Conservation (phyloP, 2,329 filamentous ascomycete species). For the Fusarium sp. region DNA sequence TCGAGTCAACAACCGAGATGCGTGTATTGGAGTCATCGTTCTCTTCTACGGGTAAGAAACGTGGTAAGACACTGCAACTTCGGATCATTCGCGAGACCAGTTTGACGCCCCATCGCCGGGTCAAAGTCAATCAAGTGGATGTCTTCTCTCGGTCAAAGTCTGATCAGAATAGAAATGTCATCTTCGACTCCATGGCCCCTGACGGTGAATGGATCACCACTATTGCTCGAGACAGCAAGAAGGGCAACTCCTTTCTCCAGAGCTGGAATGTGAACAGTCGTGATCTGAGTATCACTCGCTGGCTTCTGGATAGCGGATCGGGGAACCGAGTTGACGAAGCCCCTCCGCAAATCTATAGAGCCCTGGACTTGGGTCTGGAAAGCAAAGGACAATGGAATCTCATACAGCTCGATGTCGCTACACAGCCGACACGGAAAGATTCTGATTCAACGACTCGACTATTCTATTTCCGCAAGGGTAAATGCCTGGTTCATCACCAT, state of each 20-base stretch:
- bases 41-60: background rate
- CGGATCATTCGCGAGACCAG: background rate
- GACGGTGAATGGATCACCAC: background rate
- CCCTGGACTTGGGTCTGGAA: background rate
- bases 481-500: background rate
- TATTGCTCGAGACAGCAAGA: background rate
- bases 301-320: background rate
- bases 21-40: background rate
- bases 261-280: background rate
- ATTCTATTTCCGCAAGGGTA: background rate
- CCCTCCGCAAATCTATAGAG: background rate
- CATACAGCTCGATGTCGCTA: background rate
- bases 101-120: too few species aligned
- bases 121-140: background rate
- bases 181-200: background rate
- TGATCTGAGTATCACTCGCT: background rate
- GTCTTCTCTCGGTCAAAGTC: background rate
- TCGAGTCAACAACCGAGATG: background rate
- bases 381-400: background rate
- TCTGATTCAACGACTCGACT: background rate
- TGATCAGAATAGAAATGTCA: background rate
- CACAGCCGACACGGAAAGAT: background rate
- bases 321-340: rapidly evolving
- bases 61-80: background rate
- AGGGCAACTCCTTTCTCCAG: background rate